Conservation (phyloP, 345 rosid genomes). For the Eutrema heterophyllum region DNA sequence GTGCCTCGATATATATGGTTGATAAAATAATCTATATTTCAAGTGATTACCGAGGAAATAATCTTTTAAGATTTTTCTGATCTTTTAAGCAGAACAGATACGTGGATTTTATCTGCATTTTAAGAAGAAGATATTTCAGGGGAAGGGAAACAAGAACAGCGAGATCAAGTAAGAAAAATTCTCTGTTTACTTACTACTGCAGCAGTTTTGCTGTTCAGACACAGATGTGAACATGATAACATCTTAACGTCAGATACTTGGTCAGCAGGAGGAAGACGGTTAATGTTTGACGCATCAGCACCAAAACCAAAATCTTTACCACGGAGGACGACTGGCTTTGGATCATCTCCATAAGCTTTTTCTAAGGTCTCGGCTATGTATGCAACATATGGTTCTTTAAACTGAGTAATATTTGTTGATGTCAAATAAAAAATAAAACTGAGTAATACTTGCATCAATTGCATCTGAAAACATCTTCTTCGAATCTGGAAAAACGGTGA, state of each 20-base stretch:
- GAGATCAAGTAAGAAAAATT: neutral
- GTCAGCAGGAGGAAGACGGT: slow-evolving; percentile 39
- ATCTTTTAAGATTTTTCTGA: too few species aligned
- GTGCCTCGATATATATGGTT: neutral
- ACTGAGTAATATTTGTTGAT: too few species aligned
- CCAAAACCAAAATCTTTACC: slow-evolving; percentile 56
- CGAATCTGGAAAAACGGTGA: slow-evolving; percentile 41
- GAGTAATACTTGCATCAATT: slow-evolving; percentile 43
- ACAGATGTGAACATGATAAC: slow-evolving; percentile 57
- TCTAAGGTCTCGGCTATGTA: slow-evolving; percentile 50
- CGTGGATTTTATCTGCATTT: slow-evolving; percentile 84
- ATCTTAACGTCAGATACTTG: slow-evolving; percentile 35
- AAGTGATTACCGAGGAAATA: too few species aligned
- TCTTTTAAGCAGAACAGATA: slow-evolving; percentile 57
- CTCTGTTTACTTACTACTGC: slow-evolving; percentile 43
- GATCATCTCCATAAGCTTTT: slow-evolving; percentile 37
- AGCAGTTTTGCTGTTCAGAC: slow-evolving; percentile 42
- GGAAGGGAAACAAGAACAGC: neutral
- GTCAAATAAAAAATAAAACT: too few species aligned
- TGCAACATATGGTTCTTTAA: slow-evolving; percentile 53
- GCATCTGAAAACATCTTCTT: slow-evolving; percentile 44
- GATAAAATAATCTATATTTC: too few species aligned
- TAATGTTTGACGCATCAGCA: slow-evolving; percentile 36
- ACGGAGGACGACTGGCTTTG: slow-evolving; percentile 46
- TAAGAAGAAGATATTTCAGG: slow-evolving; percentile 43